phyloP scores from a whole-genome alignment of 352 stramenopile species.

The Phytophthora pluvialis region DNA sequence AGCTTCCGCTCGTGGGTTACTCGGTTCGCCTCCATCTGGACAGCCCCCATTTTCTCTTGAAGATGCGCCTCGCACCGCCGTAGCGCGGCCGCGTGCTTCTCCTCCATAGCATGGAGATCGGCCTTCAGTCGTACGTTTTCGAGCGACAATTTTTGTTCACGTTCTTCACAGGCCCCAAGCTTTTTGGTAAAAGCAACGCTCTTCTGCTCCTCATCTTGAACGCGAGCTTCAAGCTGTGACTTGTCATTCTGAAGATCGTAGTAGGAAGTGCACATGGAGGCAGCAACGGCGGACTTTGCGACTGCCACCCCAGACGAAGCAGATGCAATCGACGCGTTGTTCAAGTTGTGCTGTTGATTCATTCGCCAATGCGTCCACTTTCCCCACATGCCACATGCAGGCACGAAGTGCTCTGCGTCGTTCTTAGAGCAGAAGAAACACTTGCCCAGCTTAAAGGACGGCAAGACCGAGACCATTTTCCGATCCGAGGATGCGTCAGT shows the following conservation, averaged over 20 bases:
- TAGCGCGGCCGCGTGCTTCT: slow-evolving; percentile 53
- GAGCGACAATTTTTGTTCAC: slow-evolving; percentile 30
- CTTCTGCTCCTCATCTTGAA: slow-evolving; percentile 41
- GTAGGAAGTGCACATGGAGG: slow-evolving; percentile 87
- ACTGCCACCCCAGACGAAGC: slow-evolving; percentile 16
- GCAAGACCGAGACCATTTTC: slow-evolving; percentile 78
- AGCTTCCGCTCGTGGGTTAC: slow-evolving; percentile 61
- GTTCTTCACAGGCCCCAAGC: slow-evolving; percentile 25
- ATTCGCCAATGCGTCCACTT: slow-evolving; percentile 89
- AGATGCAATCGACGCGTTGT: slow-evolving; percentile 27
- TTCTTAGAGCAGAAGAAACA: slow-evolving; percentile 90
- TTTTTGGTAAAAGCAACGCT: slow-evolving; percentile 39
- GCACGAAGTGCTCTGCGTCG: slow-evolving; percentile 80
- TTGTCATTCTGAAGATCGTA: slow-evolving; percentile 84
- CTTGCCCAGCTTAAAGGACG: slow-evolving; percentile 81
- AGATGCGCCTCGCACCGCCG: slow-evolving; percentile 41
- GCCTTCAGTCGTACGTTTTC: slow-evolving; percentile 47
- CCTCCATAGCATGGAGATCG: slow-evolving; percentile 55
- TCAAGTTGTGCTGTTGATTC: slow-evolving; percentile 66
- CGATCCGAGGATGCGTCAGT: slow-evolving; percentile 13
- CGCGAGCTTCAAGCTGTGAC: slow-evolving; percentile 48
- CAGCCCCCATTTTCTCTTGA: slow-evolving; percentile 55
- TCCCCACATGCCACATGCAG: slow-evolving; percentile 81
- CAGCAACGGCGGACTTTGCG: slow-evolving; percentile 43
- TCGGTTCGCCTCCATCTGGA: slow-evolving; percentile 62